phyloP scores from a whole-genome alignment of 495 filamentous ascomycete species.

The Tuber melanosporum region DNA sequence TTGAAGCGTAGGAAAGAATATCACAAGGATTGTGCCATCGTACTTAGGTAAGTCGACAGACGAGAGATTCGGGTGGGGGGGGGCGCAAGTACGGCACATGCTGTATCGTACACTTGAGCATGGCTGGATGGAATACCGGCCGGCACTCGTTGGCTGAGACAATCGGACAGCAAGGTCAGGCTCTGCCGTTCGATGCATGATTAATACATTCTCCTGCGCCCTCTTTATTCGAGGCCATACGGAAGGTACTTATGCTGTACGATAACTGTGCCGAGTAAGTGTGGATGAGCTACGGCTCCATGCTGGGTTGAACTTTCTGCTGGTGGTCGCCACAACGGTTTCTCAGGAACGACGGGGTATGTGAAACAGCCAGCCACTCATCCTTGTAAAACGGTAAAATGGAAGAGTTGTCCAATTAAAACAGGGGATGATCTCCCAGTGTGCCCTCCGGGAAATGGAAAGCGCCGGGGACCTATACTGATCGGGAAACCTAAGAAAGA shows the following conservation, averaged over 20 bases:
- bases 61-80: not conserved
- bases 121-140: not conserved
- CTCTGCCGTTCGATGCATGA: not conserved
- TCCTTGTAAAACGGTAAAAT: slow-evolving; percentile 2
- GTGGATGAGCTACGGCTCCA: not conserved
- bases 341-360: not conserved
- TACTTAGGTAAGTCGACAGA: not conserved
- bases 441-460: slow-evolving; percentile 21
- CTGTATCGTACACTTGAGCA: not conserved
- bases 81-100: not conserved
- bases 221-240: not conserved
- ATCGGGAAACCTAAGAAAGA: slow-evolving; percentile 30
- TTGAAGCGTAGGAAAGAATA: not conserved
- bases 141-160: not conserved
- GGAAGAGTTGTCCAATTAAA: slow-evolving; percentile 22
- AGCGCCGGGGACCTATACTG: slow-evolving; percentile 24
- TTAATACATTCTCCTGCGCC: not conserved
- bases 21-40: not conserved
- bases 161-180: not conserved
- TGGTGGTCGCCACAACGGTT: not conserved
- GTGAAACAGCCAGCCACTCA: not conserved
- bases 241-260: not conserved
- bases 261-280: not conserved
- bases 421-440: slow-evolving; percentile 17
- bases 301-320: not conserved